Evolutionary conservation across 2,329 filamentous ascomycete species (phyloP), one percentile per base, ranked within the genome.

Genomic region (Didymella lethalis): DNA sequence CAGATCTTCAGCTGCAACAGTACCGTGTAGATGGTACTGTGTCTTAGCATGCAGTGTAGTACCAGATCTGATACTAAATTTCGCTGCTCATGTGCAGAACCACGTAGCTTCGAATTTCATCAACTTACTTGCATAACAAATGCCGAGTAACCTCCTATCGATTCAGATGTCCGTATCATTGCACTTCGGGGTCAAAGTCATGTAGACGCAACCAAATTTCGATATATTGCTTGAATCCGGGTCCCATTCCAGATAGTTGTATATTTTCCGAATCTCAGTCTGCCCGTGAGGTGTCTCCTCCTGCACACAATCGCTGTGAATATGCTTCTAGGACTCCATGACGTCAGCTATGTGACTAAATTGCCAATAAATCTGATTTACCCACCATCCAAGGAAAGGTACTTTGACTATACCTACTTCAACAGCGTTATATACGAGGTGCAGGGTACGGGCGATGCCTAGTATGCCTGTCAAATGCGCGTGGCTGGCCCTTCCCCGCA

Each of bases 401-500:
- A 3, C 10, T 41, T 40, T 7, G 7, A 20, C 36, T 12, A 40
- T 25, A 41, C 5, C 4, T 25, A 41, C 5, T 6, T 41, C 5
- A 3, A 41, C 38, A 41, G 31, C 20, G 46, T 38, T 20, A 48
- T 36, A 31, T 26, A 36, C 29, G 31, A 34, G 32, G n/a, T 40
- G 32, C 43, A 54, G 10, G 32, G 18, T n/a, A 26, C 28, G 36
- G 2, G 14, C 31, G 7, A 16, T 29, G 18, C 12, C 18, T 4
- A 12, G 45, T 23, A 14, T 25, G 20, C 23, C 20, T 20, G 40
- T 12, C 16, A 45, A 16, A 32, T 53, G 41, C 29, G 18, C 4
- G 34, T 41, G 52, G 45, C 44, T 49, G 29, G 28, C 4, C 7
- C 2, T 47, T 48, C 48, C 54, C 54, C 48, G 48, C 54, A 57